These are phyloP conservation scores for Russula sp. DNA, from an alignment of 768 basidiomycete species.

Conservation along the genomic window DNA sequence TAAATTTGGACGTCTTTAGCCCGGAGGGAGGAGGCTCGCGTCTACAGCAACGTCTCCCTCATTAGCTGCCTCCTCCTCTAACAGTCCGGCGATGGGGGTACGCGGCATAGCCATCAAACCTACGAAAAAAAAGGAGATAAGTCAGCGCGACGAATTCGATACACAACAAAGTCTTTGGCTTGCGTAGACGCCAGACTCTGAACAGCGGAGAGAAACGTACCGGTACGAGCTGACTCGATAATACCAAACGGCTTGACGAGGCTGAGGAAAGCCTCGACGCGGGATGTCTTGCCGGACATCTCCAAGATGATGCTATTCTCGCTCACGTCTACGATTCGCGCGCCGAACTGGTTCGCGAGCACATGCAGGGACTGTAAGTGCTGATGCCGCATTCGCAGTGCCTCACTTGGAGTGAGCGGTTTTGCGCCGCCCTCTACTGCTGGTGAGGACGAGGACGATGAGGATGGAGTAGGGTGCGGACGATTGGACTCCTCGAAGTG, in stretches of 20 bases:
- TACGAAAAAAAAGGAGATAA: constrained; percentile 34
- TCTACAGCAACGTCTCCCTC: constrained; percentile 67
- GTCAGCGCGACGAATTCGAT: background rate
- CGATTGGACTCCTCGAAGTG: constrained; percentile 67
- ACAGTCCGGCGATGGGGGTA: constrained; percentile 70
- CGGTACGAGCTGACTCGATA: constrained; percentile 91
- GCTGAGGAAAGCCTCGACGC: constrained; percentile 90
- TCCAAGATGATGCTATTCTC: constrained; percentile 95
- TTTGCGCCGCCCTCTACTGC: constrained; percentile 13
- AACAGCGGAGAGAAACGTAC: constrained; percentile 42
- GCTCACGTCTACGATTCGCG: constrained; percentile 90
- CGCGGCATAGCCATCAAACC: constrained; percentile 99
- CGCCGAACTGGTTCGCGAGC: constrained; percentile 85
- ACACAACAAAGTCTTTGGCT: background rate
- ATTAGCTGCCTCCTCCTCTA: constrained; percentile 54
- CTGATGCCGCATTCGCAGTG: constrained; percentile 83
- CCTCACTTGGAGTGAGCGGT: constrained; percentile 63
- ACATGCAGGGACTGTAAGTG: constrained; percentile 84
- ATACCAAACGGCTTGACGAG: constrained; percentile 93
- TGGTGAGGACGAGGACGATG: constrained; percentile 33
- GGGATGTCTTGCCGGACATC: constrained; percentile 84
- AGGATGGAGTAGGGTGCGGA: constrained; percentile 33
- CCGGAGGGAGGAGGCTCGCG: constrained; percentile 90
- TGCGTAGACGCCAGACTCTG: background rate
- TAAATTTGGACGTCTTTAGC: constrained; percentile 45